phyloP scores from a whole-genome alignment of 2,329 filamentous ascomycete species.

The Alternaria dauci region DNA sequence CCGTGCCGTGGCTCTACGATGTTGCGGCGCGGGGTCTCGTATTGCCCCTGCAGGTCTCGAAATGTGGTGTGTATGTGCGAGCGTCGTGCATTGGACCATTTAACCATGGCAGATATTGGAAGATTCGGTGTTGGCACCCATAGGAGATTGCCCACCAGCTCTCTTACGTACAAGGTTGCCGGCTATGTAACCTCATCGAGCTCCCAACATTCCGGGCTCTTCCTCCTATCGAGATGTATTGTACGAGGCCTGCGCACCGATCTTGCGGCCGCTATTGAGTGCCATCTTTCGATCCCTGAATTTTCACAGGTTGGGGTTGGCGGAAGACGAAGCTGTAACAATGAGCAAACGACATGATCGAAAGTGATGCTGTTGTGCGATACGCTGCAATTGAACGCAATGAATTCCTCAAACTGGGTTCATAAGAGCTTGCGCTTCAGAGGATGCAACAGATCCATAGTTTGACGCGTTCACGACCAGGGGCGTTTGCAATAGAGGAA shows the following conservation, averaged over 20 bases:
- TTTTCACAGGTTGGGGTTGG: neutral
- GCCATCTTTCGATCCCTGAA: neutral
- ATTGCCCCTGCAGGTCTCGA: neutral
- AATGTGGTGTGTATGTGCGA: neutral
- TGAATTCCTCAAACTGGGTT: neutral
- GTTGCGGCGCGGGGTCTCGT: neutral
- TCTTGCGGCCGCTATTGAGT: neutral
- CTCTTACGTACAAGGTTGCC: constrained; percentile 4
- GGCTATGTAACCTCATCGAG: constrained; percentile 1
- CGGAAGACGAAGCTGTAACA: neutral
- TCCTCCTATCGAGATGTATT: neutral
- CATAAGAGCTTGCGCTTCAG: neutral
- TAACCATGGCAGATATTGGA: neutral
- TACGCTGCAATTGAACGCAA: neutral
- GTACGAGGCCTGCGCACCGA: no score
- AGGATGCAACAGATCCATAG: neutral
- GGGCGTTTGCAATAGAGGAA: neutral
- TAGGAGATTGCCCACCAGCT: neutral
- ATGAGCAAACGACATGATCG: neutral
- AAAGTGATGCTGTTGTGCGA: neutral
- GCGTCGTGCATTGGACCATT: neutral
- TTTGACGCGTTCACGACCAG: neutral
- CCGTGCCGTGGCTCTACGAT: neutral
- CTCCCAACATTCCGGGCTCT: neutral
- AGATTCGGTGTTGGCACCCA: neutral